A percentile compares a stretch with the other conserved stretches of the same genome.
These are phyloP conservation scores for Pisolithus marmoratus DNA, from an alignment of 768 basidiomycete genomes.

Conservation along the genomic window DNA sequence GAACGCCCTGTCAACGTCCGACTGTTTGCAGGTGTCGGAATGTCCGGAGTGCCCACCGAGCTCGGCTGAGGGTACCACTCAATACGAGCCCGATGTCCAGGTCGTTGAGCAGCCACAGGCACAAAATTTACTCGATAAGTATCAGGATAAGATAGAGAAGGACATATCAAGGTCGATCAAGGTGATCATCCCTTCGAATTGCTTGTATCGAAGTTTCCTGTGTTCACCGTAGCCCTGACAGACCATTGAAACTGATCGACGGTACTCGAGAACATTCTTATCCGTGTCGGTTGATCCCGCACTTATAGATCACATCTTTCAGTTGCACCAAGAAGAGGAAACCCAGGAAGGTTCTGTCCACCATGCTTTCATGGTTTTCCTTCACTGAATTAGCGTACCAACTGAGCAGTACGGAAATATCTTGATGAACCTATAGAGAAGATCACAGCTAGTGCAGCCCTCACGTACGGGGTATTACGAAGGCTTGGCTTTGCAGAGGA, in stretches of 20 bases:
- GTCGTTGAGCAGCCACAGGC: constrained; percentile 51
- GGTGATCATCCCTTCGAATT: constrained; percentile 36
- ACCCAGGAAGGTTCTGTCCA: constrained; percentile 24
- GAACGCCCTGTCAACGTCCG: constrained; percentile 3
- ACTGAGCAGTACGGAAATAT: constrained; percentile 5
- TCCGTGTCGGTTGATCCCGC: constrained; percentile 55
- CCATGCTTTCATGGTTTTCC: background rate
- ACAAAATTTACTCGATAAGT: constrained; percentile 71
- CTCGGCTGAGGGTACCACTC: constrained; percentile 4
- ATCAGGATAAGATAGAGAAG: constrained; percentile 85
- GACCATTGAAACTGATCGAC: constrained; percentile 80
- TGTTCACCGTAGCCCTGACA: background rate
- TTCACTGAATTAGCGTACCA: constrained; percentile 1
- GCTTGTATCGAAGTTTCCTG: background rate
- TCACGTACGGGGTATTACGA: constrained; percentile 76
- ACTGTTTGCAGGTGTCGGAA: constrained; percentile 1
- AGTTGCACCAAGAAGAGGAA: constrained; percentile 38
- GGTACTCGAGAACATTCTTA: constrained; percentile 59
- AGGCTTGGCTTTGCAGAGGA: constrained; percentile 71
- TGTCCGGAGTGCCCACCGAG: constrained; percentile 2
- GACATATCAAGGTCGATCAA: constrained; percentile 70
- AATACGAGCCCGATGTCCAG: constrained; percentile 30
- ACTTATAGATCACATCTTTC: constrained; percentile 55
- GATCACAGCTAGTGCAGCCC: constrained; percentile 58
- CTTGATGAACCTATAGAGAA: constrained; percentile 68